Percentiles rank a stretch among this genome's conserved stretches.
phyloP scores from a whole-genome alignment of 2,329 filamentous ascomycete genomes.

The Penicillium verrucosum region DNA sequence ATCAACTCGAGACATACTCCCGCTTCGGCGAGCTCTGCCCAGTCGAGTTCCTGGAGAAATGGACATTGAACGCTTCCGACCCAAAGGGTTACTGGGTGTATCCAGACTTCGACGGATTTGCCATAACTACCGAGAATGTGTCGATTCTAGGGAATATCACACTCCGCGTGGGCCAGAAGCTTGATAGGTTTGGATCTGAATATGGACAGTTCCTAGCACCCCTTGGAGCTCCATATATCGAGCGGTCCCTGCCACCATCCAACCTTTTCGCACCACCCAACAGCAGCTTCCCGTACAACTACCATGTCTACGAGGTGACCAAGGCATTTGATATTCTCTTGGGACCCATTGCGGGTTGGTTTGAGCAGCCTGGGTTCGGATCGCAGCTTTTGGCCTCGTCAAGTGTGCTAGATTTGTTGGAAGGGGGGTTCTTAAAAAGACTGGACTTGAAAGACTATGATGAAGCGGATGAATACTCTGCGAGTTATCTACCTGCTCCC shows the following conservation, averaged over 20 bases:
- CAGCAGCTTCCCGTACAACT: conserved; percentile 46
- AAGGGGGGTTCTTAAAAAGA: conserved; percentile 31
- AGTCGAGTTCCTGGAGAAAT: conserved; percentile 17
- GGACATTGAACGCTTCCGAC: conserved; percentile 17
- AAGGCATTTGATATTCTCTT: conserved; percentile 40
- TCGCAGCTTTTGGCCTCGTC: conserved; percentile 33
- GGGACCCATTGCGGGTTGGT: conserved; percentile 51
- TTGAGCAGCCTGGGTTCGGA: conserved; percentile 51
- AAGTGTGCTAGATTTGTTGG: conserved; percentile 34
- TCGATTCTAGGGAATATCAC: conserved; percentile 45
- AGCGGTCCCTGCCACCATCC: conserved; percentile 48
- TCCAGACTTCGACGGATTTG: conserved; percentile 45
- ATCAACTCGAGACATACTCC: conserved; percentile 19
- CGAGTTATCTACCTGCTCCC: conserved; percentile 21
- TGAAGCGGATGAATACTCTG: conserved; percentile 20
- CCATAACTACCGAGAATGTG: conserved; percentile 32
- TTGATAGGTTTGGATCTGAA: conserved; percentile 51
- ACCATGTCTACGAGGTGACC: conserved; percentile 49
- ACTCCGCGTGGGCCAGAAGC: conserved; percentile 40
- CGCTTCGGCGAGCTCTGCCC: conserved; percentile 21
- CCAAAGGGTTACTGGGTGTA: conserved; percentile 28
- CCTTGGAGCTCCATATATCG: conserved; percentile 47
- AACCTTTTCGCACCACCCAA: conserved; percentile 42
- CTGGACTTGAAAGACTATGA: conserved; percentile 22
- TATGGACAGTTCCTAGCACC: conserved; percentile 45